Percentiles rank a stretch among this genome's conserved stretches.
These are phyloP conservation scores for Leccinum boreale DNA, from an alignment of 768 basidiomycete genomes.

Conservation along the genomic window DNA sequence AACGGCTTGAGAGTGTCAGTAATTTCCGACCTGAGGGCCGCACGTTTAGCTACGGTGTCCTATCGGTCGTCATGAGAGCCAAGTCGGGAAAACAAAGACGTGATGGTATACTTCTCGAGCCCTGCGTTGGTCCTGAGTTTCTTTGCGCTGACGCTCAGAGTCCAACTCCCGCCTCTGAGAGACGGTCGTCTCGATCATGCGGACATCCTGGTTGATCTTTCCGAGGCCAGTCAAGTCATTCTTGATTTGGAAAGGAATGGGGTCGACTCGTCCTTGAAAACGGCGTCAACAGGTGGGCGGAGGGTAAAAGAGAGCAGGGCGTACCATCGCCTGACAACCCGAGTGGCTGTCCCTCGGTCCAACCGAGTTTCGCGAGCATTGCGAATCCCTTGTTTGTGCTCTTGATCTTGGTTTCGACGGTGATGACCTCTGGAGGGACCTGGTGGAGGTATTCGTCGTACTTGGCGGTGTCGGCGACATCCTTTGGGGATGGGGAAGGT, in stretches of 20 bases:
- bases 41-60: constrained; percentile 63
- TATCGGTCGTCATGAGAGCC: constrained; percentile 27
- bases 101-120: constrained; percentile 58
- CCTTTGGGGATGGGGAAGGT: constrained; percentile 59
- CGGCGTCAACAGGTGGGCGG: constrained; percentile 38
- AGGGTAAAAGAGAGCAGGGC: constrained; percentile 4
- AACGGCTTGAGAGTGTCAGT: constrained; percentile 66
- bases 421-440: constrained; percentile 60
- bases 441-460: constrained; percentile 64
- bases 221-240: constrained; percentile 77
- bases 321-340: constrained; percentile 75
- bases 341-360: constrained; percentile 79
- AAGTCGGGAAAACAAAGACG: not conserved
- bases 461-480: constrained; percentile 56
- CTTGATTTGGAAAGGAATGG: constrained; percentile 79
- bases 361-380: constrained; percentile 78
- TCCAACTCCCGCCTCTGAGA: constrained; percentile 77
- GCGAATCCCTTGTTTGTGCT: constrained; percentile 77
- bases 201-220: constrained; percentile 73
- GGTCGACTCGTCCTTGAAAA: constrained; percentile 69
- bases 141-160: constrained; percentile 77
- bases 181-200: constrained; percentile 83
- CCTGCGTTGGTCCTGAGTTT: constrained; percentile 73
- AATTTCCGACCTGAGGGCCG: constrained; percentile 66
- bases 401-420: constrained; percentile 79